A percentile compares a stretch with the other conserved stretches of the same genome.
These are phyloP conservation scores for Ogataea wickerhamii DNA, from an alignment of 805 yeast genomes.

Conservation along the genomic window DNA sequence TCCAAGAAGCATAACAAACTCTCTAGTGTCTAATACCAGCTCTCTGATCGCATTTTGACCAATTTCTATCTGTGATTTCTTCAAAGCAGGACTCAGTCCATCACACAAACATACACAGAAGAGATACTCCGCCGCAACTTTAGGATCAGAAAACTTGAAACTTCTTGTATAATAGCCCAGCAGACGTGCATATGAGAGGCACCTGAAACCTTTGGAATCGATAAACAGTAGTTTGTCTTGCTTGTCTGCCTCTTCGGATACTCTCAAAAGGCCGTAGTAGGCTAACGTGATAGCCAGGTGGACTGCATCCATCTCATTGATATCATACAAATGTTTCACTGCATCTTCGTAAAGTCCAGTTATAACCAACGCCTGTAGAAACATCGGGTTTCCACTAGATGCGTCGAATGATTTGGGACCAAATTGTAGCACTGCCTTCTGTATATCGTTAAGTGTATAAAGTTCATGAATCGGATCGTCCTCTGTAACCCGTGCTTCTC, in stretches of 20 bases:
- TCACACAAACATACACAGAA: slow-evolving; percentile 60
- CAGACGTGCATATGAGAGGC: slow-evolving; percentile 53
- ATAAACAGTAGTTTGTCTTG: slow-evolving; percentile 28
- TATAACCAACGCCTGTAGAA: slow-evolving; percentile 67
- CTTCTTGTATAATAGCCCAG: slow-evolving; percentile 78
- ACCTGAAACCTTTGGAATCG: slow-evolving; percentile 29
- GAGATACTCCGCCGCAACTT: slow-evolving; percentile 87
- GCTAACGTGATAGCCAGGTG: slow-evolving; percentile 83
- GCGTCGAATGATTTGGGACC: slow-evolving; percentile 71
- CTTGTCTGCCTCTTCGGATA: slow-evolving; percentile 21
- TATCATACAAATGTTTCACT: slow-evolving; percentile 55
- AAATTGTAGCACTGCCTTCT: slow-evolving; percentile 60
- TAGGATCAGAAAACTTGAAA: slow-evolving; percentile 82
- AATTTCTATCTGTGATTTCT: slow-evolving; percentile 45
- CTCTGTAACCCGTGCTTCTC: slow-evolving; percentile 43
- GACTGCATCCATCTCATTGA: slow-evolving; percentile 80
- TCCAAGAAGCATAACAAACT: slow-evolving; percentile 79
- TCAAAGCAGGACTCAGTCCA: slow-evolving; percentile 24
- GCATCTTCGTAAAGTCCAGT: slow-evolving; percentile 83
- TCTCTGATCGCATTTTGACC: slow-evolving; percentile 81
- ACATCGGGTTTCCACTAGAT: slow-evolving; percentile 63
- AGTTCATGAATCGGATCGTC: slow-evolving; percentile 56
- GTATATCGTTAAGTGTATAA: slow-evolving; percentile 72
- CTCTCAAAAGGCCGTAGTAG: slow-evolving; percentile 65
- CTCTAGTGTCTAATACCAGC: slow-evolving; percentile 80